Evolutionary conservation across 2,329 filamentous ascomycete species (phyloP).

Genomic region (Fusarium veterinarium): DNA sequence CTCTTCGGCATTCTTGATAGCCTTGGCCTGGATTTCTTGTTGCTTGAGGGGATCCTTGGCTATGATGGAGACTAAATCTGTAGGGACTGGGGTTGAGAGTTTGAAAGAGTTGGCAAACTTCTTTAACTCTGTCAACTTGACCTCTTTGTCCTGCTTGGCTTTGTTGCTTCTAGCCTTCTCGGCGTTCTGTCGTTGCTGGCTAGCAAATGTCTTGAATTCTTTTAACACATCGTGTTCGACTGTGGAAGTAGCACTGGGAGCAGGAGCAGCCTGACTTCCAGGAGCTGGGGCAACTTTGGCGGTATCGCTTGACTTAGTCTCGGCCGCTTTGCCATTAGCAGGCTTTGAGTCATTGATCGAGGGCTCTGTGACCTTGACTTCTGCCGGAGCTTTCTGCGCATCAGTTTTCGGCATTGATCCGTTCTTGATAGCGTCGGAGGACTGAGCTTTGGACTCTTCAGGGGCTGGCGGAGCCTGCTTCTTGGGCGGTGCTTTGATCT

Average conservation of each 20-base stretch:
- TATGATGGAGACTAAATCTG: constrained; percentile 91
- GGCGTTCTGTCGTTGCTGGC: constrained; percentile 64
- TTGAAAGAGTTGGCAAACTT: constrained; percentile 97
- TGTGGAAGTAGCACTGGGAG: constrained; percentile 67
- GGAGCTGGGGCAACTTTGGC: constrained; percentile 48
- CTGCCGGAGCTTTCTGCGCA: constrained; percentile 37
- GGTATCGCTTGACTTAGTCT: constrained; percentile 46
- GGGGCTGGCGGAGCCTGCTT: constrained; percentile 45
- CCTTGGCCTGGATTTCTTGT: constrained; percentile 90
- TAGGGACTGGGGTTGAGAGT: constrained; percentile 89
- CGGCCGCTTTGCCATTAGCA: constrained; percentile 48
- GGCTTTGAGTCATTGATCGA: constrained; percentile 47
- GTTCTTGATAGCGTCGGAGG: constrained; percentile 47
- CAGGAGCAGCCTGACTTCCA: constrained; percentile 55
- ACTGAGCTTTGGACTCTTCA: constrained; percentile 44
- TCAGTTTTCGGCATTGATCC: constrained; percentile 46
- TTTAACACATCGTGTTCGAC: constrained; percentile 71
- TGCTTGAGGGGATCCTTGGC: constrained; percentile 97
- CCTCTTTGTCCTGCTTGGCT: constrained; percentile 81
- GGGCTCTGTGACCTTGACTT: constrained; percentile 46
- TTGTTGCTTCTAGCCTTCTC: constrained; percentile 69
- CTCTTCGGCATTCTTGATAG: constrained; percentile 78
- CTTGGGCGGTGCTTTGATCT: constrained; percentile 66
- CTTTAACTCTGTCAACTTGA: constrained; percentile 93
- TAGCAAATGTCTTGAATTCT: constrained; percentile 73